phyloP scores from a whole-genome alignment of 768 basidiomycete species.

The Boletus sp. region DNA sequence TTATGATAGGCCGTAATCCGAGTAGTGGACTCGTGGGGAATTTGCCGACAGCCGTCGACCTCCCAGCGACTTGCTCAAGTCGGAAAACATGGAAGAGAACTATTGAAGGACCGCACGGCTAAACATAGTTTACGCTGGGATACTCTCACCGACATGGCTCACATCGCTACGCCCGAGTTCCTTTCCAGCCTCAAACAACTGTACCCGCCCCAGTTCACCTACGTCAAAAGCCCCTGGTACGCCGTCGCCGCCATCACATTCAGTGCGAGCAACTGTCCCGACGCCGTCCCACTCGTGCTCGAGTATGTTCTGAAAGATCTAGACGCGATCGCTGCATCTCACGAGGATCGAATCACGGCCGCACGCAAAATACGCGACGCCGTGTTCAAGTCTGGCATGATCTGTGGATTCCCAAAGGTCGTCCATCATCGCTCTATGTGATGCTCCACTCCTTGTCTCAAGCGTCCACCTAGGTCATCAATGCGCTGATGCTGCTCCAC shows the following conservation, averaged over 20 bases:
- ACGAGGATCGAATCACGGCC: slow-evolving; percentile 41
- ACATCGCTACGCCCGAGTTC: slow-evolving; percentile 42
- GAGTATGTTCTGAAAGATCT: slow-evolving; percentile 48
- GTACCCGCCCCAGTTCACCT: slow-evolving; percentile 37
- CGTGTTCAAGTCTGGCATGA: slow-evolving; percentile 59
- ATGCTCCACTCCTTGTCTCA: background rate
- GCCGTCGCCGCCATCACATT: slow-evolving; percentile 57
- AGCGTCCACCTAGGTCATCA: slow-evolving; percentile 40
- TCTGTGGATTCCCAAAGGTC: slow-evolving; percentile 59
- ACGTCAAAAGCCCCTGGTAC: slow-evolving; percentile 54
- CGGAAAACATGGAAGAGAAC: too few relatives aligned
- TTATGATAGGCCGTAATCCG: too few relatives aligned
- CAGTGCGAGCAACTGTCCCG: slow-evolving; percentile 56
- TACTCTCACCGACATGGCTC: slow-evolving; percentile 4
- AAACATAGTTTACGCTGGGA: too few relatives aligned
- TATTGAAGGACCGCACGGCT: too few relatives aligned
- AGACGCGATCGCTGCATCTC: slow-evolving; percentile 25
- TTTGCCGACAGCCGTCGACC: too few relatives aligned
- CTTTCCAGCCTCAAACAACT: slow-evolving; percentile 43
- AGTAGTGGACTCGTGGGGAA: too few relatives aligned
- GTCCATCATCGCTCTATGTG: background rate
- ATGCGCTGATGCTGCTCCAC: slow-evolving; percentile 50
- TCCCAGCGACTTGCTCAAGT: too few relatives aligned
- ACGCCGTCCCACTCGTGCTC: slow-evolving; percentile 57
- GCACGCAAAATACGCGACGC: slow-evolving; percentile 60